Evolutionary conservation across 1,139 yeast genomes (phyloP).

Genomic region (Lodderomyces orthopsilosis): DNA sequence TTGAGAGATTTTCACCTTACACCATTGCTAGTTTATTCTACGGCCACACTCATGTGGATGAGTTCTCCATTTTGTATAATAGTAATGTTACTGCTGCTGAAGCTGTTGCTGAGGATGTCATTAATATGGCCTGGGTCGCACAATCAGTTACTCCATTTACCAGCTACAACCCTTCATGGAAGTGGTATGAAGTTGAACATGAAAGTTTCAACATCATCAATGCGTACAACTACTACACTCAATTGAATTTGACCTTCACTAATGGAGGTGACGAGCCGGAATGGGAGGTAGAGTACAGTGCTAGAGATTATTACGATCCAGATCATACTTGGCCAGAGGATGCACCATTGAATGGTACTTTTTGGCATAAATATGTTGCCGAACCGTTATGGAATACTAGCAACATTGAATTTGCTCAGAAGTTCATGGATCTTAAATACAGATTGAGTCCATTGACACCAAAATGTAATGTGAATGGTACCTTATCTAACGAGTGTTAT

Average conservation of each 20-base stretch:
- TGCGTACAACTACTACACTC: conserved; percentile 54
- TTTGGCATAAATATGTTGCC: conserved; percentile 49
- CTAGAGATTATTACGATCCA: conserved; percentile 50
- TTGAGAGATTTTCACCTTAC: conserved; percentile 65
- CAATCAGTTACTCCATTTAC: conserved; percentile 67
- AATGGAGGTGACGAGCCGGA: conserved; percentile 50
- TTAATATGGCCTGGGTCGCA: conserved; percentile 61
- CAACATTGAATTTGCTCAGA: conserved; percentile 42
- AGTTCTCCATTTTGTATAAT: conserved; percentile 56
- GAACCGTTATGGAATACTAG: conserved; percentile 30
- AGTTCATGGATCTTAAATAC: conserved; percentile 45
- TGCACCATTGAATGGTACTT: conserved; percentile 58
- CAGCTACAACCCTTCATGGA: conserved; percentile 65
- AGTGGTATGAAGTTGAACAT: conserved; percentile 67
- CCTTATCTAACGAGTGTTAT: conserved; percentile 1
- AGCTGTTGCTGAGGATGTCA: conserved; percentile 37
- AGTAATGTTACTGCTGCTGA: conserved; percentile 28
- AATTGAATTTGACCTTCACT: conserved; percentile 49
- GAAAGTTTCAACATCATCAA: conserved; percentile 62
- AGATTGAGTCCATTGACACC: conserved; percentile 54
- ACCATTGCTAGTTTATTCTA: conserved; percentile 67
- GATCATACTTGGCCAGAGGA: conserved; percentile 47
- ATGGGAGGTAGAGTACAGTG: conserved; percentile 55
- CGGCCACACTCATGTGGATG: conserved; percentile 76
- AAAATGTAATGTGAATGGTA: conserved; percentile 27